Evolutionary conservation across 352 stramenopile genomes (phyloP).

Genomic region (Phytophthora hybrid): DNA sequence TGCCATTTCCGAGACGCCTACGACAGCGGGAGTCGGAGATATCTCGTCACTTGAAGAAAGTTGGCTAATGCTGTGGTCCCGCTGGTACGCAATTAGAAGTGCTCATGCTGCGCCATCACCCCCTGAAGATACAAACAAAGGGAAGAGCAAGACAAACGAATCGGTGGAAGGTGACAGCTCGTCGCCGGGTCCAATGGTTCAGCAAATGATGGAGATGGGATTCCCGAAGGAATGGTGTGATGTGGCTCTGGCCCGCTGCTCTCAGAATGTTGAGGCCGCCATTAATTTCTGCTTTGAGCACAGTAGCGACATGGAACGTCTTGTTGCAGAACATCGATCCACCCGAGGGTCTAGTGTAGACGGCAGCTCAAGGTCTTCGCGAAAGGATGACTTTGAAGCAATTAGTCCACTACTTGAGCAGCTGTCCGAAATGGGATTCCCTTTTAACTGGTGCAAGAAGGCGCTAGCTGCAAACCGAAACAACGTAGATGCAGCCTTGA

Average conservation of each 20-base stretch:
- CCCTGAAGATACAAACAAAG: conserved; percentile 19
- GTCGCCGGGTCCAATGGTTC: conserved; percentile 74
- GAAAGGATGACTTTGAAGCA: conserved; percentile 63
- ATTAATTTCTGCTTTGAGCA: conserved; percentile 96
- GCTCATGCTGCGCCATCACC: conserved; percentile 53
- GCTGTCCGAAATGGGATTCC: conserved; percentile 94
- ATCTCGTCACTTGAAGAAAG: conserved; percentile 83
- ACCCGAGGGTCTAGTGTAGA: conserved; percentile 42
- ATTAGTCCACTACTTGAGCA: conserved; percentile 87
- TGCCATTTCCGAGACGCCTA: conserved; percentile 78
- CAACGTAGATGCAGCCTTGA: conserved; percentile 92
- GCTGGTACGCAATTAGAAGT: conserved; percentile 72
- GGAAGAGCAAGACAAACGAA: conserved; percentile 43
- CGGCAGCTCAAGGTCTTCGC: conserved; percentile 32
- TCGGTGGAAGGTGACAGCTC: conserved; percentile 35
- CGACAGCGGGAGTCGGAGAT: conserved; percentile 69
- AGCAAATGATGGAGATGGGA: conserved; percentile 95
- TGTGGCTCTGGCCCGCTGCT: conserved; percentile 84
- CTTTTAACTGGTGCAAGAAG: conserved; percentile 93
- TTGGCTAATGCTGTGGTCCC: conserved; percentile 82
- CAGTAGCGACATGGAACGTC: conserved; percentile 91
- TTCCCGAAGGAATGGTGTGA: conserved; percentile 94
- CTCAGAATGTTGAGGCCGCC: conserved; percentile 90
- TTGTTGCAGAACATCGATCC: conserved; percentile 83
- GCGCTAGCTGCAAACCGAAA: conserved; percentile 89